Evolutionary conservation across 2,329 filamentous ascomycete species (phyloP), one percentile per base, ranked within the genome.

Genomic region (Colletotrichum godetiae): DNA sequence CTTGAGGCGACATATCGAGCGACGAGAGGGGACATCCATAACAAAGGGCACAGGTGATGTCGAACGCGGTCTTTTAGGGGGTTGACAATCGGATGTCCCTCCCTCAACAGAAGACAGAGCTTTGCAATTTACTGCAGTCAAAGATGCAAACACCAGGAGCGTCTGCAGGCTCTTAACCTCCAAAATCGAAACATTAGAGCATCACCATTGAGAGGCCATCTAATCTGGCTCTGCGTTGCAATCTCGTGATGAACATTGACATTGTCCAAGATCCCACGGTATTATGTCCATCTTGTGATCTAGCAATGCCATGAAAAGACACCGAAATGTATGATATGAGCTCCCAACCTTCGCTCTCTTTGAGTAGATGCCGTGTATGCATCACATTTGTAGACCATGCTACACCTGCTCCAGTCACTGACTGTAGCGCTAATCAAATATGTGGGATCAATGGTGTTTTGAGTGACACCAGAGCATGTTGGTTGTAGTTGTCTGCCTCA

Each of bases 131-230:
- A n/a, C 3, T 64, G n/a, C 61, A 33, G 12, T 35, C n/a, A 19
- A 55, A 55, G 61, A 31, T 12, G 61, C 31, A 55, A 31, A 55
- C 24, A 64, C n/a, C 33, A 7, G 13, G 46, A 37, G 61, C 22
- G 46, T 7, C 31, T 15, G 27, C n/a, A 31, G 35, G 13, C 29
- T 35, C 61, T 12, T 24, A 11, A 5, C 46, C 33, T 64, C 11
- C 49, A 64, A 27, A 64, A 53, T 55, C 35, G 31, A 64, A 55
- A 7, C 61, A 27, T 19, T 29, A 29, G 29, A 64, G 61, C 61
- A 55, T n/a, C 13, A 24, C 31, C 22, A 53, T 27, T 55, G 29
- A 35, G 24, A 22, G 8, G 42, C 19, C 8, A 22, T 49, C 42
- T 49, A n/a, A 49, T 49, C 42, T n/a, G 42, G 42, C 42, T 49